Evolutionary conservation across 345 rosid species (phyloP).

Genomic region (Pseudoturritis turrita): DNA sequence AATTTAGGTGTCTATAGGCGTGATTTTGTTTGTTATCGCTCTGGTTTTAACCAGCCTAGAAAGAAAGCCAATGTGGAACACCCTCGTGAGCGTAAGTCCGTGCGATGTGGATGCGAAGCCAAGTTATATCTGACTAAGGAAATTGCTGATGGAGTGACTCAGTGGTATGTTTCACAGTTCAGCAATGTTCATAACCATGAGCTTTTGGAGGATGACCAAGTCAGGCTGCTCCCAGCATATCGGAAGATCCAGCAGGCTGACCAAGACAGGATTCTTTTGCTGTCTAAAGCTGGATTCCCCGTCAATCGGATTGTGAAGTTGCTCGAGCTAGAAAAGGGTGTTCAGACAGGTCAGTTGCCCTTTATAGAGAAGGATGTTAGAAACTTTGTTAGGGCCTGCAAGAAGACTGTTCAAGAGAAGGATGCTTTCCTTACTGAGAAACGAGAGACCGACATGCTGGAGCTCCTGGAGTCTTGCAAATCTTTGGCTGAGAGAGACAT

Average conservation of each 20-base stretch:
- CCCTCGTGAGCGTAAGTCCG: conserved; percentile 89
- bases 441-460: conserved; percentile 62
- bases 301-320: conserved; percentile 83
- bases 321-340: conserved; percentile 84
- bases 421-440: conserved; percentile 78
- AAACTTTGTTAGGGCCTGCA: conserved; percentile 80
- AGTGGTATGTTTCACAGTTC: conserved; percentile 88
- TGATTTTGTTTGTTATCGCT: conserved; percentile 94
- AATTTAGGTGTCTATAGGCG: conserved; percentile 79
- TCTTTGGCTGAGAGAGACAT: conserved; percentile 60
- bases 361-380: conserved; percentile 94
- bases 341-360: conserved; percentile 79
- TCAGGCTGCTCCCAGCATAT: conserved; percentile 87
- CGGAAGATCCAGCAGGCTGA: conserved; percentile 84
- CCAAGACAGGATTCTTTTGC: conserved; percentile 80
- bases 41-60: conserved; percentile 90
- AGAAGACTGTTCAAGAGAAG: conserved; percentile 78
- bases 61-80: conserved; percentile 89
- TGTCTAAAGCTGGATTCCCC: conserved; percentile 93
- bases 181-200: conserved; percentile 96
- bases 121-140: conserved; percentile 82
- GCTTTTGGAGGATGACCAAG: conserved; percentile 90
- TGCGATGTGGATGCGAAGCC: conserved; percentile 93
- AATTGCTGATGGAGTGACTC: conserved; percentile 52
- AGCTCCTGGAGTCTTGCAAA: conserved; percentile 79